These are phyloP conservation scores for Pinus tabuliformis DNA, from an alignment of 75 land plant genomes.

Conservation along the genomic window DNA sequence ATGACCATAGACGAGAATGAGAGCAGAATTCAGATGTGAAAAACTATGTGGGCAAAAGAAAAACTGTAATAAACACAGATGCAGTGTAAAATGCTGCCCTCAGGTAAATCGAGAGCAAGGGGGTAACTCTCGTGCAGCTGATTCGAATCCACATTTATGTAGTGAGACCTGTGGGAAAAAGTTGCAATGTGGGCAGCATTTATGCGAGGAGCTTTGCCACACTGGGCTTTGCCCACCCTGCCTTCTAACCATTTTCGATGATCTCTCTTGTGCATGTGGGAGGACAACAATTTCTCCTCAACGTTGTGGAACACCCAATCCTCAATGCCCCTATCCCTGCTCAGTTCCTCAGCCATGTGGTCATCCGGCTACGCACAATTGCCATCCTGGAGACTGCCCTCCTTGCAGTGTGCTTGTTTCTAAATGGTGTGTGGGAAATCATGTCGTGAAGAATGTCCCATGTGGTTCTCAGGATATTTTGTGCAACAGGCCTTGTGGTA, in stretches of 20 bases:
- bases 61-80: conserved; percentile 93
- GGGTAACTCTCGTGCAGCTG: conserved; percentile 14
- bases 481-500: conserved; percentile 93
- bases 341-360: conserved; percentile 90
- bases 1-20: conserved; percentile 17
- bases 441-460: conserved; percentile 86
- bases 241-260: conserved; percentile 82
- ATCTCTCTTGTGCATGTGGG: conserved; percentile 95
- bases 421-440: conserved; percentile 94
- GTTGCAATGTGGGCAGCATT: conserved; percentile 86
- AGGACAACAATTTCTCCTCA: conserved; percentile 90
- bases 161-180: conserved; percentile 78
- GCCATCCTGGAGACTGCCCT: conserved; percentile 97
- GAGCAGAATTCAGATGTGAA: conserved; percentile 58
- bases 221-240: conserved; percentile 95
- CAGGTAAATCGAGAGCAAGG: conserved; percentile 20
- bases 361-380: conserved; percentile 75
- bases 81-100: conserved; percentile 84
- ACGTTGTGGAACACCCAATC: conserved; percentile 94
- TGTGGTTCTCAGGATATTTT: conserved; percentile 94
- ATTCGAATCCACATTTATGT: conserved; percentile 81
- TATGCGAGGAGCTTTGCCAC: conserved; percentile 81
- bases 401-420: conserved; percentile 80
- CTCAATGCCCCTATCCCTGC: conserved; percentile 76
- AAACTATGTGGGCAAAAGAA: conserved; percentile 86